These are phyloP conservation scores for Apiospora saccharicola DNA, from an alignment of 2,329 filamentous ascomycete genomes.

Conservation along the genomic window DNA sequence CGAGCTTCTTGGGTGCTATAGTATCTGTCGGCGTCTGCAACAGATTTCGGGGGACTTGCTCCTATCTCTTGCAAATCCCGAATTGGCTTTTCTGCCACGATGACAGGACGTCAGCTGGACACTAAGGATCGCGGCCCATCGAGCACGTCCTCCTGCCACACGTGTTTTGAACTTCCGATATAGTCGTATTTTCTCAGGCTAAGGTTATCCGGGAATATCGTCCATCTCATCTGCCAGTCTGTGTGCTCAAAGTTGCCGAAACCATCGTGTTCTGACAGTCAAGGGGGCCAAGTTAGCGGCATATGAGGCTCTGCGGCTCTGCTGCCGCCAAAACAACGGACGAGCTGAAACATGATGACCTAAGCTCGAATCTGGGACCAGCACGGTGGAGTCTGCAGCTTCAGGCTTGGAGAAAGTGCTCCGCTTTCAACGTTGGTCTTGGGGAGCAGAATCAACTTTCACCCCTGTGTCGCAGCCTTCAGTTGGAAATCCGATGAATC, in stretches of 20 bases:
- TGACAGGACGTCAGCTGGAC: not conserved
- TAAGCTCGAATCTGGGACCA: not conserved
- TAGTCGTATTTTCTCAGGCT: not conserved
- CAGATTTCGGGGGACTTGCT: not conserved
- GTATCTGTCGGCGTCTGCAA: not conserved
- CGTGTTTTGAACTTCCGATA: not conserved
- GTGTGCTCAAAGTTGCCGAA: not conserved
- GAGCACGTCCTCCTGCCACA: not conserved
- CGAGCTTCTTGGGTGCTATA: not conserved
- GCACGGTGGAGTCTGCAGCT: not conserved
- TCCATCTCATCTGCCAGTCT: not conserved
- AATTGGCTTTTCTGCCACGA: not conserved
- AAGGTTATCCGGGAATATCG: not conserved
- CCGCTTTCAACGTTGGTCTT: not conserved
- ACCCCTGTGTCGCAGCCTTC: not conserved
- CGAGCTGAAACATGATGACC: not conserved
- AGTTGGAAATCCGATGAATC: not conserved
- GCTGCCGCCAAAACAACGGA: not conserved
- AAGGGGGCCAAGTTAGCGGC: not conserved
- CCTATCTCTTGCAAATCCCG: not conserved
- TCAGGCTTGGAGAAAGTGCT: not conserved
- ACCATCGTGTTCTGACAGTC: conserved; percentile 11
- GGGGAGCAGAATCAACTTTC: not conserved
- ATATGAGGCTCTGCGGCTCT: not conserved
- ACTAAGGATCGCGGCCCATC: not conserved